Base-by-base conservation (phyloP, 768 basidiomycete genomes). In the Russula olivacea region DNA sequence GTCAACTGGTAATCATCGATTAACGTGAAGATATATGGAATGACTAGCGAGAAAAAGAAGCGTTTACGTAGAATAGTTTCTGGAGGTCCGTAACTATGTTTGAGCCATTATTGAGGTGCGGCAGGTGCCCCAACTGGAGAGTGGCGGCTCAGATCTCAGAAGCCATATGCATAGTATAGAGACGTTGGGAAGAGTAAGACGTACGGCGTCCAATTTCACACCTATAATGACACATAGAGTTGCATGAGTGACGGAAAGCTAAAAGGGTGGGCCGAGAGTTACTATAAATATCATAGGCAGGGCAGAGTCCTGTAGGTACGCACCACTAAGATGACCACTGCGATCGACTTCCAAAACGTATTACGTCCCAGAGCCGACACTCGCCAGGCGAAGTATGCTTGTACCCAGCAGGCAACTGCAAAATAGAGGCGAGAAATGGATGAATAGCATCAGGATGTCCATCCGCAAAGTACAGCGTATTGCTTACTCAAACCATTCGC, bases 361-460 rank as follows among this genome's bases (percentile, higher is more conserved):
- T 17, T 43, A 17, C 17, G 48, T 40, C 61, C 61, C 21, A 61
- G 3, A 7, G 3, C 15, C 61, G 55, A 56, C 6, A 61, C 30
- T 23, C 61, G 36, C 54, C 48, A 50, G 15, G 61, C 61, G 41
- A 56, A 61, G n/a, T 56, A 61, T 23, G 50, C 41, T 19, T 61
- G 54, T 19, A 61, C 55, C 55, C 36, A 49, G 9, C 21, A 2
- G 6, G 61, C 15, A 61, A 56, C 61, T 61, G 47, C 14, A 28
- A 41, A 9, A 10, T 11, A n/a, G n/a, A n/a, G 30, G 32, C 15
- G 6, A 25, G 15, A 0, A 9, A 17, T 21, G 5, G 19, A n/a
- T 34, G 10, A 6, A 19, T n/a, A 15, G 1, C n/a, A 10, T 28
- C 34, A 9, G 14, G 43, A 53, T 23, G 30, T 12, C 15, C 12